Conservation (phyloP, 768 basidiomycete genomes). For the Tephrocybe sp. region DNA sequence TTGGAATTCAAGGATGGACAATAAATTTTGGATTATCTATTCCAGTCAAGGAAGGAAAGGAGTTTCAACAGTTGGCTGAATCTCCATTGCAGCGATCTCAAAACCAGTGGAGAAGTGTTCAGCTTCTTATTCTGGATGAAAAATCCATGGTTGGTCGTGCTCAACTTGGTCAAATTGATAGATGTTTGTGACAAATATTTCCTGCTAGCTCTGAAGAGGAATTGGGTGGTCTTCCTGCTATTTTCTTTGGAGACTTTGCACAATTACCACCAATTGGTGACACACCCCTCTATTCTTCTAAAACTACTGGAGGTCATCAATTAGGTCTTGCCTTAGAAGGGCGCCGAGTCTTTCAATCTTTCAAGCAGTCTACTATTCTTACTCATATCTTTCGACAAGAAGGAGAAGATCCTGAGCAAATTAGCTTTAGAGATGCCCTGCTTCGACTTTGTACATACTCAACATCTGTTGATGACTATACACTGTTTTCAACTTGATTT, state of each 20-base stretch:
- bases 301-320: background rate
- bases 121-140: conserved; percentile 24
- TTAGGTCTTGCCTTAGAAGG: background rate
- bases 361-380: background rate
- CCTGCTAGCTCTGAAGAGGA: conserved; percentile 7
- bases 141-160: conserved; percentile 26
- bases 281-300: conserved; percentile 18
- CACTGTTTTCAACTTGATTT: background rate
- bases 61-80: conserved; percentile 1
- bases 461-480: background rate
- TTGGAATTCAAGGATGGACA: conserved; percentile 24
- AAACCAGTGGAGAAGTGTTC: background rate
- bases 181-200: conserved; percentile 15
- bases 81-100: background rate
- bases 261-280: conserved; percentile 28
- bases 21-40: conserved; percentile 8
- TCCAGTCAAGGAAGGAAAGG: conserved; percentile 2
- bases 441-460: background rate
- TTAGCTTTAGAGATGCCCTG: background rate
- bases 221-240: conserved; percentile 19
- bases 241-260: conserved; percentile 27
- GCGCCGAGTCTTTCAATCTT: background rate
- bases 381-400: conserved; percentile 1
- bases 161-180: conserved; percentile 19
- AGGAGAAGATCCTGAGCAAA: conserved; percentile 1